Base-by-base conservation (phyloP, 2,329 filamentous ascomycete genomes). In the Exophiala xenobiotica region DNA sequence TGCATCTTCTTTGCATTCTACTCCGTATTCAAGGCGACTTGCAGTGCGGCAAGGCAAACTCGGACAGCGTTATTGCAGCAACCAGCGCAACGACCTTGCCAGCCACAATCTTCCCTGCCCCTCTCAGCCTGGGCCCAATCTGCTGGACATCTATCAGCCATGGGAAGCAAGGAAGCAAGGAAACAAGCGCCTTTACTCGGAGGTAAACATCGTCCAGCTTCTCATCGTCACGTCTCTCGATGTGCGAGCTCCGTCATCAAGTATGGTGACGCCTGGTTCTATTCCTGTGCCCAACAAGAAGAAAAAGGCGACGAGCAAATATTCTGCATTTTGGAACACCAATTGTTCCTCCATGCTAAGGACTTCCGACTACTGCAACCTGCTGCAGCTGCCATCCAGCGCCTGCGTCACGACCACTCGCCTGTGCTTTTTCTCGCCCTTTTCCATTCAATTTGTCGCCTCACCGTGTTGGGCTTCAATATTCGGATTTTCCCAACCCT, bases 401-500 rank as follows among this genome's bases (percentile, higher is more conserved):
- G 38, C 45, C 37, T 52, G 44, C 31, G 9, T 40, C 49, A 33
- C 20, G 27, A 33, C 51, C 51, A 57, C 40, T 57, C 27, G 53
- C 38, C 37, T 45, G 26, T 35, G 39, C 37, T 47, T 35, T 20
- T 41, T 19, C 45, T 26, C 9, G 35, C 35, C 26, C 33, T 31
- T 42, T 35, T 46, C 22, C 23, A 29, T 38, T 42, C 51, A 29
- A 57, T 57, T 57, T 54, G 55, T 47, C 33, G 55, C 51, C 48
- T 57, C 49, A 40, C 31, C 35, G 14, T 16, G 55, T 57, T 57
- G 55, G 55, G 55, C 55, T 41, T 23, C 50, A 57, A 57, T 45
- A 46, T 46, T 39, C 16, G 20, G 24, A 6, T 31, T 19, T 31
- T 39, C 33, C 42, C 33, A 29, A 20, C 31, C 39, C 29, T 46